phyloP scores from a whole-genome alignment of 306 rosid species.

The Quercus alba region DNA sequence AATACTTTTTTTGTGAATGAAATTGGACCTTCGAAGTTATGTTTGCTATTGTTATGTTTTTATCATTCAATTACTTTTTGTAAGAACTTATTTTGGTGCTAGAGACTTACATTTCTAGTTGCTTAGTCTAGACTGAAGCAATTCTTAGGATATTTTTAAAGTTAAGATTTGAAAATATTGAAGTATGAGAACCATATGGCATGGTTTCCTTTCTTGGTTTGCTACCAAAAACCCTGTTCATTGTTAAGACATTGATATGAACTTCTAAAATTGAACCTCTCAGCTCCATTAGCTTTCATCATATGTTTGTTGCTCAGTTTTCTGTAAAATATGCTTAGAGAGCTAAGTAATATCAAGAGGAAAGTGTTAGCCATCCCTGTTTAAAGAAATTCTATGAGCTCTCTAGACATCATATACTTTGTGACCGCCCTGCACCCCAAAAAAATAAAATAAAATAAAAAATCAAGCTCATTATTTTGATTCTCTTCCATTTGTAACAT shows the following conservation, averaged over 20 bases:
- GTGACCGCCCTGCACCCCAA: not conserved
- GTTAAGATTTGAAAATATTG: not conserved
- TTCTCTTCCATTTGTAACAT: no score
- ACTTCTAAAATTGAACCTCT: no score
- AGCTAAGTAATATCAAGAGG: not conserved
- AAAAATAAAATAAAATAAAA: no score
- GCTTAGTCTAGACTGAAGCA: not conserved
- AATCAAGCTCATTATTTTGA: not conserved
- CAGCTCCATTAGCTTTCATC: no score
- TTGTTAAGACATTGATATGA: not conserved
- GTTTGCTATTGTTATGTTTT: not conserved
- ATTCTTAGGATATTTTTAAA: not conserved
- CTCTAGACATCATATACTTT: not conserved
- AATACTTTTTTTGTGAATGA: not conserved
- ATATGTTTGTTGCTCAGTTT: no score
- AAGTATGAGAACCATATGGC: not conserved
- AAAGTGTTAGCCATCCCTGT: not conserved
- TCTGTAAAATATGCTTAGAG: not conserved
- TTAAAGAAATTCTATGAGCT: not conserved
- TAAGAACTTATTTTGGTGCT: not conserved
- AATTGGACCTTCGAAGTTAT: not conserved
- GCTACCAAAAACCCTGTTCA: not conserved
- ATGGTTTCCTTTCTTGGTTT: not conserved
- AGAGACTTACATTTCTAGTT: not conserved
- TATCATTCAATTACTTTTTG: not conserved